Base-by-base conservation (phyloP, 164 flowering plant species). In the Sextonia rubra region DNA sequence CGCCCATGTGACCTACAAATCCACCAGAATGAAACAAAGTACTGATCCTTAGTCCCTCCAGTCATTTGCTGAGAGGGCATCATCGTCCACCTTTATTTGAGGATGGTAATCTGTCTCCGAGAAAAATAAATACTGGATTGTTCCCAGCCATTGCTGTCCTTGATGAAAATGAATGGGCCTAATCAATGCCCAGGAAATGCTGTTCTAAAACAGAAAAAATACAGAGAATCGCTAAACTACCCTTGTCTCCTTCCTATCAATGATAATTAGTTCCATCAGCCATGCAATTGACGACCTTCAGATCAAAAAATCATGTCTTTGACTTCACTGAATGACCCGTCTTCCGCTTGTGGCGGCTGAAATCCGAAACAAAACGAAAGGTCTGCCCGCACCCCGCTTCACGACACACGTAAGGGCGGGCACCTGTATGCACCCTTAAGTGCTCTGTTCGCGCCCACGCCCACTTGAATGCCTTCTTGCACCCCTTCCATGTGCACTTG, bases 401-500 rank as follows among this genome's bases (percentile, higher is more conserved):
- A 17, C 76, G 82, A 73, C 99, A 95, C 55, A 88, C 80, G 61
- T 95, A 95, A 25, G 99, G 99, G 0, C 99, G 91, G 15, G 82
- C 99, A 60, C 99, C 99, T 2, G 99, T 95, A 82, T 95, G 99
- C 79, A 95, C 99, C 80, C 99, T 76, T 1, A 96, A 90, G 83
- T 96, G 98, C 75, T 96, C 99, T 0, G 99, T 96, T 56, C 98
- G 77, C 23, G 99, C 94, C 99, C 99, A 96, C 23, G 98, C 95
- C 99, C 99, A 96, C 83, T 96, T 95, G 81, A 95, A 93, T 1
- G 95, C 79, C 98, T 91, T 96, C 86, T 86, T 91, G 85, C 99
- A 96, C 70, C 99, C 98, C 79, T 88, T 93, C 98, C 98, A 93
- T 0, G 99, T 97, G 77, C 99, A 96, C 77, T 91, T 88, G 2